Evolutionary conservation across 345 rosid species (phyloP), one percentile per base, ranked within the genome.

Genomic region (Eucalyptus sp.): DNA sequence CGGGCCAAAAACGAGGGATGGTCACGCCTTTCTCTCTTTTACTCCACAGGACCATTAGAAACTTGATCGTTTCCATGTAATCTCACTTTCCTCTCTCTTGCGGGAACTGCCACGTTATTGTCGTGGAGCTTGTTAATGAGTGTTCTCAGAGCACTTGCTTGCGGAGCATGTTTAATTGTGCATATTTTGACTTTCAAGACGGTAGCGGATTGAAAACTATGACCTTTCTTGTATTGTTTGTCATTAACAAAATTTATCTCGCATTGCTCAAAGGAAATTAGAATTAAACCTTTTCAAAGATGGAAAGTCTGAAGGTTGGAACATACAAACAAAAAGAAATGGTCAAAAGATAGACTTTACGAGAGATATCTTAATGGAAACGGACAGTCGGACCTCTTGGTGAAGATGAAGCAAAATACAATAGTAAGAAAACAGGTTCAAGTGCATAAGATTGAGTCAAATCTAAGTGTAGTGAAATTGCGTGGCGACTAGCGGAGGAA

Each of bases 301-400:
- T 52, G 58, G 10, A 52, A 52, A 52, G 25, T 52, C 10, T 52
- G 2, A 18, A 52, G 1, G 10, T 52, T 2, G 4, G 58, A 52
- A 52, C 58, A 18, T 52, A 20, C 1, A 1, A 4, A 52, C 24
- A 52, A 52, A 52, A 52, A 52, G 10, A 52, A 52, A 52, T 0
- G 5, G 1, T 52, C 25, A 52, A 52, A 52, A 52, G 24, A 52
- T 20, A 52, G 10, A 8, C 25, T 52, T 52, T 52, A 18, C 1
- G 0, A 3, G 25, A 52, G 25, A 52, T 18, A 52, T 2, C 25
- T 20, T 18, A 3, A 18, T 52, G 58, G 9, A 52, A 52, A 8
- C 0, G 0, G 1, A 20, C 5, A 1, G 10, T 20, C 2, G 5
- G 10, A 52, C 2, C 25, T 52, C 58, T 52, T 52, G 4, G 58